phyloP scores from a whole-genome alignment of 305 asterid species.

The Fraxinus sp. region DNA sequence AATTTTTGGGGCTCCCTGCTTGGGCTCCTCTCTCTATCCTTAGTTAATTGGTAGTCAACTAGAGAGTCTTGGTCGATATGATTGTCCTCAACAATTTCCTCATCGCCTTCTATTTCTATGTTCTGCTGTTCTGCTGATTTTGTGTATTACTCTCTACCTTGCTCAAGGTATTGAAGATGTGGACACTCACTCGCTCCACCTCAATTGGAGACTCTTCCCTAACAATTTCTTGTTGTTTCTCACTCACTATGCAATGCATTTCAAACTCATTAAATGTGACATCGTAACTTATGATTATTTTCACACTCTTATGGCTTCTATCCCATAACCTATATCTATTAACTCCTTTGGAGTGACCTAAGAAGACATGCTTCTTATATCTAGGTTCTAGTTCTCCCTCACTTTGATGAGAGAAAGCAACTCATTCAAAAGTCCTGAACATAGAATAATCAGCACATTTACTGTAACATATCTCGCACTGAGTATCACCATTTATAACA shows the following conservation, averaged over 20 bases:
- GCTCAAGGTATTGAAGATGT: neutral
- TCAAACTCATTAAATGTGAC: neutral
- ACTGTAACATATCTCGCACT: no score
- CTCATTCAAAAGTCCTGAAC: neutral
- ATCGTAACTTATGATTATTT: no score
- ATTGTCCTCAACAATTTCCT: neutral
- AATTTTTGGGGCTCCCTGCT: neutral
- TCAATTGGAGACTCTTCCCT: neutral
- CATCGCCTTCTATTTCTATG: neutral
- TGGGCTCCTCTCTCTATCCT: neutral
- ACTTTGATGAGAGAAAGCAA: neutral
- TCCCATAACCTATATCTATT: no score
- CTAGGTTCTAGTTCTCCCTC: neutral
- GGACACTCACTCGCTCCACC: neutral
- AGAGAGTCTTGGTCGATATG: neutral
- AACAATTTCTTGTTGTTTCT: neutral
- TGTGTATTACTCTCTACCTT: neutral
- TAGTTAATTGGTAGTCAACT: neutral
- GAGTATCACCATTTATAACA: no score
- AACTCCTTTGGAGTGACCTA: neutral
- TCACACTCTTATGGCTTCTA: neutral
- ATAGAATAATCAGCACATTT: neutral
- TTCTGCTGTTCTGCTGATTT: neutral
- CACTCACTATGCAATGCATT: neutral
- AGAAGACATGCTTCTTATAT: neutral